phyloP scores from a whole-genome alignment of 2,329 filamentous ascomycete genomes.

The Geosmithia putterillii region DNA sequence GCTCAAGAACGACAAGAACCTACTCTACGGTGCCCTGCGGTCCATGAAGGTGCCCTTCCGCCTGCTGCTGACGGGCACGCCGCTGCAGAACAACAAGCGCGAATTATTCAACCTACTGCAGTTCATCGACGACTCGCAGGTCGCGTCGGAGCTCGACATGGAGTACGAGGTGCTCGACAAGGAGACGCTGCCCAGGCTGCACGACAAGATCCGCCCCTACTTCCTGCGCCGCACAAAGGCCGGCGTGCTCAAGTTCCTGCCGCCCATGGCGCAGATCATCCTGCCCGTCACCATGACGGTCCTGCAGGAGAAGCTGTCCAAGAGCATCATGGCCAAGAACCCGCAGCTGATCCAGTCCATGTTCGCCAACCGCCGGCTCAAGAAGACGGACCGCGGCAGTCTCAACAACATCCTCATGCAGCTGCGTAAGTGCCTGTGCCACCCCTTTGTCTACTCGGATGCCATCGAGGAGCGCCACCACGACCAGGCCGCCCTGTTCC shows the following conservation, averaged over 20 bases:
- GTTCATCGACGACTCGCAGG: constrained; percentile 63
- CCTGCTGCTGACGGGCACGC: constrained; percentile 79
- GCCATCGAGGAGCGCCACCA: constrained; percentile 75
- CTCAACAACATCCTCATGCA: constrained; percentile 95
- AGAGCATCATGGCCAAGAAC: constrained; percentile 85
- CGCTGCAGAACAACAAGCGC: constrained; percentile 87
- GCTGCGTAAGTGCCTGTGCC: constrained; percentile 84
- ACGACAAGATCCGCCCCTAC: constrained; percentile 67
- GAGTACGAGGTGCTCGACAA: constrained; percentile 69
- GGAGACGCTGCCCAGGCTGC: constrained; percentile 69
- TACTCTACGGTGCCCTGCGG: constrained; percentile 64
- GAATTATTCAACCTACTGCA: constrained; percentile 96
- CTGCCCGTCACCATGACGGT: constrained; percentile 91
- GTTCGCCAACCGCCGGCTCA: constrained; percentile 57
- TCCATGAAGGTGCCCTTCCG: constrained; percentile 71
- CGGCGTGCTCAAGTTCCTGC: constrained; percentile 81
- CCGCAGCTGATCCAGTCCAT: constrained; percentile 80
- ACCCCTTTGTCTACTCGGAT: constrained; percentile 88
- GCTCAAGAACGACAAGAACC: constrained; percentile 82
- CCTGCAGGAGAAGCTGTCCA: constrained; percentile 87
- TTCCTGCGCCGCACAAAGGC: constrained; percentile 71
- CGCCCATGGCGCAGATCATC: constrained; percentile 89
- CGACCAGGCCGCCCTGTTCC: constrained; percentile 49
- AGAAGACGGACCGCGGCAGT: constrained; percentile 60
- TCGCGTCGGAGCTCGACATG: constrained; percentile 63